These are phyloP conservation scores for Pochonia chlamydosporia DNA, from an alignment of 2,329 filamentous ascomycete genomes.

Conservation along the genomic window DNA sequence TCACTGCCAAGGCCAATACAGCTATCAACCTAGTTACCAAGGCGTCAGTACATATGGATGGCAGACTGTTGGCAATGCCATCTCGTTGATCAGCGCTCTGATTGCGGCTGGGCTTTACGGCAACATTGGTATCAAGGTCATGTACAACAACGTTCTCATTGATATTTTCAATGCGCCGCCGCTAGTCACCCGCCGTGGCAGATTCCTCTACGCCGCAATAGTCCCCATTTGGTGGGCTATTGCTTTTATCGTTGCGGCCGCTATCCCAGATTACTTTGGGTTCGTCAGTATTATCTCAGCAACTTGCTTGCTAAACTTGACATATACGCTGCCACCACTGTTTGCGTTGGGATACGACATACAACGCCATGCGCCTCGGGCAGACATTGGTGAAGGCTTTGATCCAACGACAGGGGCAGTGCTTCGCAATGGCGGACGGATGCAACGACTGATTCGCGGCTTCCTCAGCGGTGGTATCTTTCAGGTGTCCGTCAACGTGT, in stretches of 20 bases:
- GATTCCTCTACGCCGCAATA: conserved; percentile 41
- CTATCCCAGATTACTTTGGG: conserved; percentile 45
- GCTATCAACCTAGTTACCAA: conserved; percentile 36
- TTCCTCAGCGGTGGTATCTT: conserved; percentile 8
- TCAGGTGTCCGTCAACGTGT: conserved; percentile 7
- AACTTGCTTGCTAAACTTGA: conserved; percentile 51
- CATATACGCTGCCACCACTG: conserved; percentile 50
- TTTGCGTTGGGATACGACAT: conserved; percentile 14
- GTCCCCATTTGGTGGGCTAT: conserved; percentile 52
- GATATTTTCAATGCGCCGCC: conserved; percentile 43
- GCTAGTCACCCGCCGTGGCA: conserved; percentile 41
- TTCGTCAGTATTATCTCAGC: conserved; percentile 45
- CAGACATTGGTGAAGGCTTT: conserved; percentile 12
- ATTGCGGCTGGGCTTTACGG: conserved; percentile 45
- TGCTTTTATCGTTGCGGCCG: conserved; percentile 49
- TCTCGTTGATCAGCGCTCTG: conserved; percentile 35
- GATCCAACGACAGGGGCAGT: conserved; percentile 10
- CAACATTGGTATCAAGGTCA: conserved; percentile 48
- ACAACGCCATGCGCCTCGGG: conserved; percentile 11
- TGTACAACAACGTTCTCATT: conserved; percentile 47
- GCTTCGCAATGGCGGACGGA: background rate
- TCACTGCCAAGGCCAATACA: conserved; percentile 40
- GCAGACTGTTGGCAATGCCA: conserved; percentile 39
- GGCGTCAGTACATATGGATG: conserved; percentile 35
- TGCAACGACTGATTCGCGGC: conserved; percentile 8